Base-by-base conservation (phyloP, 2,329 filamentous ascomycete species). In the Arthrobotrys iridis region DNA sequence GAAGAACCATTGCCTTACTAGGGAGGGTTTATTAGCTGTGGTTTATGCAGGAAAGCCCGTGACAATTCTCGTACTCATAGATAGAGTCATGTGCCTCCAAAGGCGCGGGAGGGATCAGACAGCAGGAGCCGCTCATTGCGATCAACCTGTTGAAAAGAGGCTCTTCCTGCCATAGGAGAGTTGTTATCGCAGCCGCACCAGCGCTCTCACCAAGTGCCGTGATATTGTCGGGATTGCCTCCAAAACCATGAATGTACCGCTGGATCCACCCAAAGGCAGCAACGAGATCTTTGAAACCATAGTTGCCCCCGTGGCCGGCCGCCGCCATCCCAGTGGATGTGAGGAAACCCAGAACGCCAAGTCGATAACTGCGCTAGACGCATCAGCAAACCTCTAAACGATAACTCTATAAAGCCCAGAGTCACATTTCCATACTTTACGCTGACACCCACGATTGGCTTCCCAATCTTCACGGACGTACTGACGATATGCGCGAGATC, bases 381-480 rank as follows among this genome's bases (percentile, higher is more conserved):
- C 81, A 13, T 55, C 28, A 15, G 24, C 13, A 30, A 1, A 58
- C n/a, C n/a, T n/a, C n/a, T n/a, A n/a, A n/a, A n/a, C n/a, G 20
- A 22, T 24, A 50, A 26, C 13, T 33, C 5, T 43, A 10, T 37
- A 41, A 41, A 20, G 24, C 6, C 15, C 8, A 18, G 13, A 8
- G 52, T 22, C 40, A 26, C 2, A 13, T 33, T 37, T 15, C n/a
- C 81, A 76, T 78, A 85, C 84, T 84, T 85, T 62, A 85, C 83
- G 0, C 81, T 80, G 6, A 85, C 81, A 2, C 82, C 83, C 50
- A 88, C 83, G 2, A 86, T 81, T 0, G 86, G 85, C 26, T 83
- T 81, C 0, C 82, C 83, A 15, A 82, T 82, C 11, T 83, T 82
- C 0, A 80, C 79, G 0, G 84, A 84, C 3, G 85, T 77, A 73